Base-by-base conservation (phyloP, 2,329 filamentous ascomycete species). In the Sclerotinia minor region DNA sequence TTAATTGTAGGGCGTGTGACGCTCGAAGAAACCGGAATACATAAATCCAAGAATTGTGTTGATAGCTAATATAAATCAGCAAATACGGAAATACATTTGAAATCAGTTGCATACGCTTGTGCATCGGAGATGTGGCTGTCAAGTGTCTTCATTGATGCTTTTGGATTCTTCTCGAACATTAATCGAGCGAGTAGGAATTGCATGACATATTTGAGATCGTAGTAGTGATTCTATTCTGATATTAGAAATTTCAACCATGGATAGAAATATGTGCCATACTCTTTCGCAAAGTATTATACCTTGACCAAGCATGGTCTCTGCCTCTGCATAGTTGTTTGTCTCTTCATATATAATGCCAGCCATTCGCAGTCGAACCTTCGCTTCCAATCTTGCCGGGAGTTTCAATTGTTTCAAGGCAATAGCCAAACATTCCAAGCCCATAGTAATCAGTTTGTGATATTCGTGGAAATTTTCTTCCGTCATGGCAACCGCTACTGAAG, bases 171-270 rank as follows among this genome's bases (percentile, higher is more conserved):
- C 73, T 89, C 88, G 72, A 89, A 91, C 68, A 92, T 81, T 1
- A 91, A 84, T 72, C 90, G 89, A 60, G 89, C 83, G 68, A 90
- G 85, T 21, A 92, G 80, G 75, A 92, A 91, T 71, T 92, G 86
- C 84, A 92, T 92, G 70, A 87, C 87, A 77, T 92, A 92, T 76
- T 92, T 92, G 50, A 93, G 78, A 72, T 94, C 91, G 35, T 79
- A 74, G 69, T 87, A 83, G 58, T 84, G 82, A 69, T 86, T 84
- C 80, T 87, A 73, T 26, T 26, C 19, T 41, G 17, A 32, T 19
- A 32, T 57, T 32, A 45, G 47, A 55, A 35, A 38, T 5, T 15
- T 50, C 24, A 52, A 35, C 15, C 59, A 50, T 32, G 35, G 29
- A 44, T 21, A 44, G 32, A 44, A 59, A 57, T 32, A 13, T 45